These are phyloP conservation scores for Fomes fomentarius DNA, from an alignment of 1,284 basidiomycete species.

Conservation along the genomic window DNA sequence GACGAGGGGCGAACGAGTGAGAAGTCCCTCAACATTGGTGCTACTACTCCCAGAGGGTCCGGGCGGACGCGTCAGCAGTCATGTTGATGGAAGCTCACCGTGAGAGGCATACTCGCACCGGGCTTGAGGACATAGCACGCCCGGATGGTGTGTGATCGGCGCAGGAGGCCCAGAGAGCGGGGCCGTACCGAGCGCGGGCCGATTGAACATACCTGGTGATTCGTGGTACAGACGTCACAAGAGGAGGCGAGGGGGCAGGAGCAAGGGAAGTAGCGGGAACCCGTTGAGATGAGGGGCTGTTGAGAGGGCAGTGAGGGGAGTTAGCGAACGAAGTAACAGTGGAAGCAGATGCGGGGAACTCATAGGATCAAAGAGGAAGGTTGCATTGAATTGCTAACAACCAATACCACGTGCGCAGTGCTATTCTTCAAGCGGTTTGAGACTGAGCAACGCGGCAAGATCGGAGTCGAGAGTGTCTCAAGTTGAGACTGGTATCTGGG, in stretches of 20 bases:
- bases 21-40: too few species aligned
- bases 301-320: too few species aligned
- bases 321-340: conserved; percentile 17
- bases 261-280: too few species aligned
- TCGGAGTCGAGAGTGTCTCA: conserved; percentile 62
- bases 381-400: conserved; percentile 17
- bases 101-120: too few species aligned
- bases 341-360: neutral
- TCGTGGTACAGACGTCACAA: conserved; percentile 39
- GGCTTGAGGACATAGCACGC: conserved; percentile 28
- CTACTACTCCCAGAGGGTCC: too few species aligned
- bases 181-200: conserved; percentile 22
- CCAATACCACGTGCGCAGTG: conserved; percentile 20
- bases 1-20: conserved; percentile 7
- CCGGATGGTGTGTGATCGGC: conserved; percentile 27
- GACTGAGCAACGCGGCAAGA: conserved; percentile 62
- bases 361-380: conserved; percentile 11
- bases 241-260: too few species aligned
- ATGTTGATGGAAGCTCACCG: too few species aligned
- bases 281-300: too few species aligned
- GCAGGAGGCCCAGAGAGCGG: conserved; percentile 19
- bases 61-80: too few species aligned
- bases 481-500: conserved; percentile 49
- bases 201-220: conserved; percentile 40
- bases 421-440: conserved; percentile 38